A percentile compares a stretch with the other conserved stretches of the same genome.
Conservation (phyloP, 495 filamentous ascomycete genomes). For the Xylaria palmicola region DNA sequence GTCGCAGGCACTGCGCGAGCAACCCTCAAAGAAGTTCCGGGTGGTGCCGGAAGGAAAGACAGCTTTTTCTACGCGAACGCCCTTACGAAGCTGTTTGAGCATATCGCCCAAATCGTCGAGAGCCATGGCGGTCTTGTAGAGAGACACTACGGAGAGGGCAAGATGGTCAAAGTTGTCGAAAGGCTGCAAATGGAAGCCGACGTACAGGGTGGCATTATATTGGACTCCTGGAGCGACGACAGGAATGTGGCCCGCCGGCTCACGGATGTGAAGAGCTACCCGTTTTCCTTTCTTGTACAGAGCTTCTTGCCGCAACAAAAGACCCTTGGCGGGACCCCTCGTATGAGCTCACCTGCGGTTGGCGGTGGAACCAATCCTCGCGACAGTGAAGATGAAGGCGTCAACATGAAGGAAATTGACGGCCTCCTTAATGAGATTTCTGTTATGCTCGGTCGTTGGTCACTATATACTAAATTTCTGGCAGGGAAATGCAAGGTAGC, state of each 20-base stretch:
- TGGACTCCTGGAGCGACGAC: slow-evolving; percentile 95
- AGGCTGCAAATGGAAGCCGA: slow-evolving; percentile 90
- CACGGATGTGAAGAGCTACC: slow-evolving; percentile 94
- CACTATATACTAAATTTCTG: slow-evolving; percentile 85
- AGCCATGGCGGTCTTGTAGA: slow-evolving; percentile 86
- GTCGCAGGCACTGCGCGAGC: slow-evolving; percentile 79
- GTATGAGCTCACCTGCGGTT: slow-evolving; percentile 63
- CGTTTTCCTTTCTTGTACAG: slow-evolving; percentile 93
- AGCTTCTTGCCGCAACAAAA: slow-evolving; percentile 76
- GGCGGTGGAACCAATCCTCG: slow-evolving; percentile 50
- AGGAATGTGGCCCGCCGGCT: slow-evolving; percentile 77
- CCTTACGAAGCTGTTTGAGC: slow-evolving; percentile 89
- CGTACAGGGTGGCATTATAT: slow-evolving; percentile 92
- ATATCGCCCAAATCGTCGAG: slow-evolving; percentile 94
- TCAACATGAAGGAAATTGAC: slow-evolving; percentile 94
- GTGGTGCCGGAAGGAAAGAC: slow-evolving; percentile 53
- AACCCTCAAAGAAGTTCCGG: slow-evolving; percentile 65
- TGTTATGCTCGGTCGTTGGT: slow-evolving; percentile 90
- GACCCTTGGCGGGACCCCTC: slow-evolving; percentile 48
- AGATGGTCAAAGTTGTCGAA: slow-evolving; percentile 96
- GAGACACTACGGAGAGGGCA: slow-evolving; percentile 84
- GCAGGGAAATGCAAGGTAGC: slow-evolving; percentile 75
- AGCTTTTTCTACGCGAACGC: slow-evolving; percentile 90
- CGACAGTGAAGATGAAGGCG: slow-evolving; percentile 77
- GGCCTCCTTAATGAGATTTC: slow-evolving; percentile 80